Conservation (phyloP, 306 rosid genomes). For the Albizia julibrissin region DNA sequence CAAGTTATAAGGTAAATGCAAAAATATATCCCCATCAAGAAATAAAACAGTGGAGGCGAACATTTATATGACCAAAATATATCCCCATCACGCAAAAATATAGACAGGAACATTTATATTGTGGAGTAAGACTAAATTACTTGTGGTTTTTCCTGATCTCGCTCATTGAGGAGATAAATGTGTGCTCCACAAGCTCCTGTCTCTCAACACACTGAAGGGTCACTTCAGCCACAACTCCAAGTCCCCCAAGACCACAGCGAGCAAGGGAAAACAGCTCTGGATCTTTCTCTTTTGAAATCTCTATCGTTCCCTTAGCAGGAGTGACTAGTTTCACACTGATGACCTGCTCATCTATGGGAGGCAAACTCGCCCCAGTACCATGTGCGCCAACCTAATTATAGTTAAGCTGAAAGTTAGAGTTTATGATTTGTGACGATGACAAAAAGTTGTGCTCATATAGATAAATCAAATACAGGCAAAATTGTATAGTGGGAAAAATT, state of each 20-base stretch:
- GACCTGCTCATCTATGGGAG: constrained; percentile 97
- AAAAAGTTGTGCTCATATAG: neutral
- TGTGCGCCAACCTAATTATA: constrained; percentile 94
- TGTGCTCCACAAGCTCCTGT: constrained; percentile 97
- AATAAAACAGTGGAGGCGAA: neutral
- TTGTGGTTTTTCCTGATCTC: constrained; percentile 95
- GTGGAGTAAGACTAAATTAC: constrained; percentile 50
- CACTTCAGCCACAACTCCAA: constrained; percentile 98
- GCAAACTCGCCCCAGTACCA: constrained; percentile 94
- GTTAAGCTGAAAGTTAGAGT: constrained; percentile 6
- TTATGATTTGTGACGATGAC: neutral
- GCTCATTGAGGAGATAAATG: constrained; percentile 65
- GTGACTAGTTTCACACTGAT: constrained; percentile 88
- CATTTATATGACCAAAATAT: neutral
- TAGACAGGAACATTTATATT: too few species aligned
- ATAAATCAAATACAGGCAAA: neutral
- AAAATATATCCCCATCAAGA: neutral
- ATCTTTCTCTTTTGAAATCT: constrained; percentile 79
- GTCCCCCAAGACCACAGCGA: constrained; percentile 97
- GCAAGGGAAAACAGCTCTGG: constrained; percentile 94
- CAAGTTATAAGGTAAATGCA: neutral
- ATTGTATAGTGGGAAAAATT: neutral
- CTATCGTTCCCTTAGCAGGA: constrained; percentile 92
- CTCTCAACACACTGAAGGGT: constrained; percentile 97
- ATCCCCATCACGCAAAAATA: too few species aligned